Percentiles rank a stretch among this genome's conserved stretches.
Conservation (phyloP, 805 yeast genomes). For the Lachancea mirantina region DNA sequence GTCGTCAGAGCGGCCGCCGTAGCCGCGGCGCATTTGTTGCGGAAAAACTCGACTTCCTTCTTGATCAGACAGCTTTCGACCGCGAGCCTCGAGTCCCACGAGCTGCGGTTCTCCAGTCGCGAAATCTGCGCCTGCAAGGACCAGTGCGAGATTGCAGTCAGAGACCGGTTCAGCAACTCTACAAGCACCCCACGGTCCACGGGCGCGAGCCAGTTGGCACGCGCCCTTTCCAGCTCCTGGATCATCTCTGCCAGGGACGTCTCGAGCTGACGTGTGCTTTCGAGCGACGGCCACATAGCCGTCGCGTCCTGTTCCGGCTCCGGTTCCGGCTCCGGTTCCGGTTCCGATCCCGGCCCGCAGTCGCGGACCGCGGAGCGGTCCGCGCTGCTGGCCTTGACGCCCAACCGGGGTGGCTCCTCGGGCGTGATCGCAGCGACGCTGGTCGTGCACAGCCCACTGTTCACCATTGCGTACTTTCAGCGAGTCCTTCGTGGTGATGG, state of each 20-base stretch:
- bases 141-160: constrained; percentile 29
- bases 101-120: constrained; percentile 15
- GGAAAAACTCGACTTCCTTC: constrained; percentile 22
- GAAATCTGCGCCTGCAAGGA: constrained; percentile 27
- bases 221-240: constrained; percentile 10
- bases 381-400: no score
- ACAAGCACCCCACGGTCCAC: constrained; percentile 17
- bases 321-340: not conserved
- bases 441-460: not conserved
- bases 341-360: constrained; percentile 1
- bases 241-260: constrained; percentile 14
- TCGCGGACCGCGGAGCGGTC: not conserved
- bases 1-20: constrained; percentile 1
- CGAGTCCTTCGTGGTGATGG: not conserved
- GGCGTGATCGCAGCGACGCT: constrained; percentile 8
- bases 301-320: no score
- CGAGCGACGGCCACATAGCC: constrained; percentile 12
- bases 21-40: constrained; percentile 9
- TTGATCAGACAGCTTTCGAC: constrained; percentile 22
- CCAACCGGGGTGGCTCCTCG: constrained; percentile 10
- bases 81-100: constrained; percentile 17
- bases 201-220: constrained; percentile 7
- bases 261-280: constrained; percentile 23
- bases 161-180: constrained; percentile 19
- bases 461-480: not conserved